Conservation (phyloP, 305 asterid genomes). For the Fraxinus greggii region DNA sequence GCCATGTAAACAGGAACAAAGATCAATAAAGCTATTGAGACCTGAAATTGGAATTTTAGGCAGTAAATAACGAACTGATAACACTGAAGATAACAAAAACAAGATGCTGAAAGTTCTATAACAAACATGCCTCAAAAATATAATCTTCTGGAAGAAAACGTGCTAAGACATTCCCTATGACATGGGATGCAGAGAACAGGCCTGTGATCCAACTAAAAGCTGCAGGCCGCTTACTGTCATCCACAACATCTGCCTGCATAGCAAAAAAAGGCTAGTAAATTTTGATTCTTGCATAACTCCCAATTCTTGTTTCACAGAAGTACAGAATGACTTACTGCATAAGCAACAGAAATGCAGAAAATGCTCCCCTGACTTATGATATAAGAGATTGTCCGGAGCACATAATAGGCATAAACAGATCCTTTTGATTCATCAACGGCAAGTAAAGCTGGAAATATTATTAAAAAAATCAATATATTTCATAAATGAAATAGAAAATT, state of each 20-base stretch:
- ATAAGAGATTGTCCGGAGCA: constrained; percentile 64
- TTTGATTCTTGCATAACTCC: neutral
- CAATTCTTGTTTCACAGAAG: constrained; percentile 1
- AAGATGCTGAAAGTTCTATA: neutral
- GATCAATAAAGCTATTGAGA: constrained; percentile 63
- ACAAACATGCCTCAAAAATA: constrained; percentile 61
- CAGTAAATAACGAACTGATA: constrained; percentile 13
- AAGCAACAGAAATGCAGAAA: constrained; percentile 85
- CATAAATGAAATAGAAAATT: neutral
- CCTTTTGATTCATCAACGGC: constrained; percentile 64
- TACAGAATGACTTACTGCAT: constrained; percentile 58
- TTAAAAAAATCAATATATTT: constrained; percentile 7
- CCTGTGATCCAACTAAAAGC: constrained; percentile 92
- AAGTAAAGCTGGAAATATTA: constrained; percentile 61
- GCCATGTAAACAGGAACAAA: constrained; percentile 66
- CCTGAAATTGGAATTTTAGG: constrained; percentile 45
- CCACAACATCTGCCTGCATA: constrained; percentile 78
- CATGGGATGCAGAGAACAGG: constrained; percentile 89
- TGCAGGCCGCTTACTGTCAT: constrained; percentile 58
- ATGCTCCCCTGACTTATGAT: constrained; percentile 95
- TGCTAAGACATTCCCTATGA: constrained; percentile 71
- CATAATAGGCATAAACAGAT: constrained; percentile 77
- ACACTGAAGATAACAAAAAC: constrained; percentile 1
- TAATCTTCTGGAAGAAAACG: constrained; percentile 77
- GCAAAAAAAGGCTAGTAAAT: constrained; percentile 11